Evolutionary conservation across 352 stramenopile genomes (phyloP), one percentile per base, ranked within the genome.

Genomic region (Pythium phragmiticola): DNA sequence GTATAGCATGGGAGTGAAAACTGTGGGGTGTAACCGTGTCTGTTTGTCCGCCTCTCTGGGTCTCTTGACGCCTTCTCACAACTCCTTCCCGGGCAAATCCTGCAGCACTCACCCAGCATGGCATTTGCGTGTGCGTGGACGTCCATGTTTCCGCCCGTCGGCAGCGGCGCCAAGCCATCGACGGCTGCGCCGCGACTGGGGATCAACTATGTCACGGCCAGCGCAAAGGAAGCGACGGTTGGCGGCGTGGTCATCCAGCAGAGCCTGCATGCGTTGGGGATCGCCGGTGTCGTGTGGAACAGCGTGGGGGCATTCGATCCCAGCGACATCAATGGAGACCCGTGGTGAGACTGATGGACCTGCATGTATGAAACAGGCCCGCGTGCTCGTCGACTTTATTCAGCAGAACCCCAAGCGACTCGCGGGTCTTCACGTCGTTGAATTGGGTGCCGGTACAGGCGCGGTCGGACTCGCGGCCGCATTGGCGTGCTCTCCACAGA

Each of bases 261-360:
- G 65, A 66, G 87, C 34, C 61, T 92, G 45, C 58, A 46, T 16
- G 47, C 61, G 7, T 47, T 81, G 21, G 83, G 83, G 16, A 84
- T 90, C 48, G 79, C 79, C 2, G 81, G 83, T 36, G 83, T 90
- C 62, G 75, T 92, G 34, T 92, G 83, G 83, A 86, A 90, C 63
- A 88, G 79, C 61, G 82, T 92, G 56, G 33, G 79, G 13, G 4
- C 23, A 13, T 34, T 39, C 34, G 34, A 39, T 14, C 11, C 34
- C 34, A 13, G 7, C 1, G 34, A 11, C 34, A 14, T 39, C 7
- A 13, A 39, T 39, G 34, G 34, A 9, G 34, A 11, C 7, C 7
- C 34, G 11, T 9, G 0, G 34, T 9, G 3, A 12, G 11, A 39
- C 34, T 39, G 34, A 21, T 34, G 19, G 16, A 52, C 7, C n/a